Evolutionary conservation across 495 filamentous ascomycete genomes (phyloP).

Genomic region (Melanomma pulvis-pyrius): DNA sequence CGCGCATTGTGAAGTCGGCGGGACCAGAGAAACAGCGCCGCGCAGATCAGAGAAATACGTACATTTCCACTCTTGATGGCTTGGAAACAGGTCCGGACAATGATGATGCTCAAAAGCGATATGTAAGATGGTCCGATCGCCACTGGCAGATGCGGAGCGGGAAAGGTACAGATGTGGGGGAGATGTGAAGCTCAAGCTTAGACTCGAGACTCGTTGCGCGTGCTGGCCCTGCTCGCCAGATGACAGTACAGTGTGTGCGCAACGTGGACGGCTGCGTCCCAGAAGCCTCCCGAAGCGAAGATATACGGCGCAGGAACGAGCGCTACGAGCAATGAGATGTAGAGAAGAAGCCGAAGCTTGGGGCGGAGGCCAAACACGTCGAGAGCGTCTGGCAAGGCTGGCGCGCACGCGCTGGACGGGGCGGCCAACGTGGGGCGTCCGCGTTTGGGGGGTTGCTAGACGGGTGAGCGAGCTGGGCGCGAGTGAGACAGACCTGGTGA

Average conservation of each 20-base stretch:
- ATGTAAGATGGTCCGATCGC: constrained; percentile 33
- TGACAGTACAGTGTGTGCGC: constrained; percentile 8
- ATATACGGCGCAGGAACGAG: constrained; percentile 3
- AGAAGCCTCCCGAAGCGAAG: constrained; percentile 1
- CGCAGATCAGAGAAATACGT: constrained; percentile 35
- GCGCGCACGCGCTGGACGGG: neutral
- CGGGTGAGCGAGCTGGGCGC: neutral
- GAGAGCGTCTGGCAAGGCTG: neutral
- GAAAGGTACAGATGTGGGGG: constrained; percentile 29
- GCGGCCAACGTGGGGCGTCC: too few relatives aligned
- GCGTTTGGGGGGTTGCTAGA: neutral
- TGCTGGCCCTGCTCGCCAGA: constrained; percentile 10
- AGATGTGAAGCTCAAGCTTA: constrained; percentile 19
- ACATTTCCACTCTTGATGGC: constrained; percentile 26
- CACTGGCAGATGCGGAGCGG: constrained; percentile 38
- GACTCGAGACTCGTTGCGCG: constrained; percentile 4
- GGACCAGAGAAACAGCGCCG: constrained; percentile 10
- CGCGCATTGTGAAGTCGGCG: neutral
- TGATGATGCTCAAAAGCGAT: constrained; percentile 20
- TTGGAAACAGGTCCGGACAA: constrained; percentile 22
- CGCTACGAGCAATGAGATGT: constrained; percentile 12
- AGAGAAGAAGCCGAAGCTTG: neutral
- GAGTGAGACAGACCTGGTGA: neutral
- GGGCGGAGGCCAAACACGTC: constrained; percentile 9
- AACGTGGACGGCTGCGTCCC: constrained; percentile 1